Percentiles rank a stretch among this genome's conserved stretches.
phyloP scores from a whole-genome alignment of 768 basidiomycete genomes.

The Suillus spraguei region DNA sequence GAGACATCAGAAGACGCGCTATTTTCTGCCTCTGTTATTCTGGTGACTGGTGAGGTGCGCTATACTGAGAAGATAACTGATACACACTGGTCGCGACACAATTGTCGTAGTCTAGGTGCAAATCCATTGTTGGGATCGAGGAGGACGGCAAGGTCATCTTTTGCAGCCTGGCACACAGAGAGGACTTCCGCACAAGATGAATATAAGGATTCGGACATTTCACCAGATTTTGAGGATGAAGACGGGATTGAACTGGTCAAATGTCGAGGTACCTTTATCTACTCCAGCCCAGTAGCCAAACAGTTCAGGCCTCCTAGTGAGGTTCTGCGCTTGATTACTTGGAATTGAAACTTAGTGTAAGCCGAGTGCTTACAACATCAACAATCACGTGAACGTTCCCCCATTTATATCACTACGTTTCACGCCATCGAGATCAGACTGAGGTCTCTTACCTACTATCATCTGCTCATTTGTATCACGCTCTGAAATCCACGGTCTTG shows the following conservation, averaged over 20 bases:
- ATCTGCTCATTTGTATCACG: too few relatives aligned
- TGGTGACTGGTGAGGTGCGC: slow-evolving; percentile 24
- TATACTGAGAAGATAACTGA: neutral
- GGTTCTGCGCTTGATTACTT: too few relatives aligned
- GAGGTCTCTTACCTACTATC: too few relatives aligned
- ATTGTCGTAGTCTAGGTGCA: slow-evolving; percentile 59
- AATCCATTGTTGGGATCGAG: slow-evolving; percentile 70
- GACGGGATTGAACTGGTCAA: neutral
- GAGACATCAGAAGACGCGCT: slow-evolving; percentile 37
- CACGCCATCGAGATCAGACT: too few relatives aligned
- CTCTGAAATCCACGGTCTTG: too few relatives aligned
- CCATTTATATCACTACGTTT: too few relatives aligned
- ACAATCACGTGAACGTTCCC: too few relatives aligned
- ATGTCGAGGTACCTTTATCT: neutral
- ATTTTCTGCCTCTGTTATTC: slow-evolving; percentile 56
- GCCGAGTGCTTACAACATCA: too few relatives aligned
- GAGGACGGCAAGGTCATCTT: slow-evolving; percentile 58
- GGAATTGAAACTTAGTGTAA: too few relatives aligned
- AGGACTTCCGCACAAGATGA: slow-evolving; percentile 71
- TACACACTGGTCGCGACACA: slow-evolving; percentile 62
- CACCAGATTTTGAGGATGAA: neutral
- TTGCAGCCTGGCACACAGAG: slow-evolving; percentile 54
- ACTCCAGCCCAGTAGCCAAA: neutral
- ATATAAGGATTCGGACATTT: slow-evolving; percentile 48
- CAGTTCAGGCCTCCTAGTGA: too few relatives aligned